Evolutionary conservation across 2,329 filamentous ascomycete species (phyloP).

Genomic region (Claviceps arundinis): DNA sequence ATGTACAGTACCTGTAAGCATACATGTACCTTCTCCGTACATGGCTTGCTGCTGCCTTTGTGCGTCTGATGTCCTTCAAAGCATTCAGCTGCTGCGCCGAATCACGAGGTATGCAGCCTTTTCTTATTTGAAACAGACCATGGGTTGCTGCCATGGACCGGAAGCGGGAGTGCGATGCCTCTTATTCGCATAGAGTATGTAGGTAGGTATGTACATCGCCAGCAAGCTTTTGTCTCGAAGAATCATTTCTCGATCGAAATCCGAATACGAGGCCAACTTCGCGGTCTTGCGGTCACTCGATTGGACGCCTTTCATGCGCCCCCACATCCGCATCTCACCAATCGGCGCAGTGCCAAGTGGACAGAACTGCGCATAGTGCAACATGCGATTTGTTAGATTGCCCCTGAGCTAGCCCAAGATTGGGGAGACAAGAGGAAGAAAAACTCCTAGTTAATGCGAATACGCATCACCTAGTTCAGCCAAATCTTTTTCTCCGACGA

Average conservation of each 20-base stretch:
- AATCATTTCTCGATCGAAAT: not conserved
- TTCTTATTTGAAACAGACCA: too few relatives aligned
- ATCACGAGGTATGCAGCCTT: too few relatives aligned
- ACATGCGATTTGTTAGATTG: not conserved
- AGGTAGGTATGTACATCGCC: too few relatives aligned
- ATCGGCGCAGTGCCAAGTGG: not conserved
- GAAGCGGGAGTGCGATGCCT: not conserved
- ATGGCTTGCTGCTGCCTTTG: too few relatives aligned
- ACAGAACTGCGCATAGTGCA: not conserved
- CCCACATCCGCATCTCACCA: not conserved
- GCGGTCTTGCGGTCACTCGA: not conserved
- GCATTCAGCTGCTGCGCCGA: too few relatives aligned
- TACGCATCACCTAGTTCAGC: not conserved
- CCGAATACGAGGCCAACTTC: constrained; percentile 5
- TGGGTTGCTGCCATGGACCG: not conserved
- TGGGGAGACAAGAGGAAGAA: not conserved
- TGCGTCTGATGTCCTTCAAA: too few relatives aligned
- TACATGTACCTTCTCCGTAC: too few relatives aligned
- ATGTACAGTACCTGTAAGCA: too few relatives aligned
- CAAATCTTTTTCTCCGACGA: not conserved
- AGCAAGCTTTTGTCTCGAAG: too few relatives aligned
- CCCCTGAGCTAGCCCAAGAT: not conserved
- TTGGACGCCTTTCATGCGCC: constrained; percentile 2
- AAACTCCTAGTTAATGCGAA: not conserved
- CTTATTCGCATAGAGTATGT: not conserved